Evolutionary conservation across 75 land plant genomes (phyloP).

Genomic region (Cupressus sempervirens): DNA sequence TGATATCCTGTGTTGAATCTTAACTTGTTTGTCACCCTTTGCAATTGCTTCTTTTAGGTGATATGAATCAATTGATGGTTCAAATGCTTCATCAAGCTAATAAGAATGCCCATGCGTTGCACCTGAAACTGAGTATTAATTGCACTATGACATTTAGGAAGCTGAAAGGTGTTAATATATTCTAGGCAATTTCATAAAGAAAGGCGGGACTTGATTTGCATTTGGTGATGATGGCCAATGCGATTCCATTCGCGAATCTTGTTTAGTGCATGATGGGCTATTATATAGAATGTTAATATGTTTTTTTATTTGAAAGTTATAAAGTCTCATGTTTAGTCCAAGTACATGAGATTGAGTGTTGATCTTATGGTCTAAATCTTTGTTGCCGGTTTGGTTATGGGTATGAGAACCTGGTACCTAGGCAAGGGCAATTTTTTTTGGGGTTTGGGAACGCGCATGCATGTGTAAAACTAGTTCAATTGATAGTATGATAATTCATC

Average conservation of each 20-base stretch:
- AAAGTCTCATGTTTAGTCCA: not conserved
- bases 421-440: too few species aligned
- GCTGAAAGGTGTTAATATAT: not conserved
- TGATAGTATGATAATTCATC: too few species aligned
- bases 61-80: too few species aligned
- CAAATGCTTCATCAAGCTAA: not conserved
- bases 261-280: not conserved
- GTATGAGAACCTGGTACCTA: too few species aligned
- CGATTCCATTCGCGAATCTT: not conserved
- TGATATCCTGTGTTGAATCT: not conserved
- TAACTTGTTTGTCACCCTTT: not conserved
- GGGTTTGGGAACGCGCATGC: too few species aligned
- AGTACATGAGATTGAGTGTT: not conserved
- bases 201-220: not conserved
- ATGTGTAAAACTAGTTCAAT: too few species aligned
- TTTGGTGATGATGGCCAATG: not conserved
- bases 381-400: too few species aligned
- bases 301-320: not conserved
- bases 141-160: not conserved
- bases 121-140: not conserved
- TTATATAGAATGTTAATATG: not conserved
- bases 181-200: not conserved
- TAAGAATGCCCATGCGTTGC: not conserved
- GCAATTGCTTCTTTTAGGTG: not conserved
- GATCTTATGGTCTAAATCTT: not conserved